Percentiles rank a stretch among this genome's conserved stretches.
phyloP scores from a whole-genome alignment of 192 early-diverging fungal species.

The Backusella mclennaniae region DNA sequence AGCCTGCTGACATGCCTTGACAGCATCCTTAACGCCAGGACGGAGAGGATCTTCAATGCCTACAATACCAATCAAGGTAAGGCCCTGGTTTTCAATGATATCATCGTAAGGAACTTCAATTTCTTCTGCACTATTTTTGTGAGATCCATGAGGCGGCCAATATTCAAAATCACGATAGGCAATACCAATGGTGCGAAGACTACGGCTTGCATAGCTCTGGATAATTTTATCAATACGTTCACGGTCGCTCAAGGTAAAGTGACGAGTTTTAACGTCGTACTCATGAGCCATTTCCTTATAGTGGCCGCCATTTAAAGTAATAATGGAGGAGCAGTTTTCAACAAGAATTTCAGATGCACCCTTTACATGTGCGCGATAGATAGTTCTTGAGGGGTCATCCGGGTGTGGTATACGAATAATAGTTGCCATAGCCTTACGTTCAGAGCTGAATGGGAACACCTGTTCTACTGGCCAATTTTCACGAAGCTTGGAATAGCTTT shows the following conservation, averaged over 20 bases:
- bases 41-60: slow-evolving; percentile 98
- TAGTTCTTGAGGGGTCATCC: slow-evolving; percentile 30
- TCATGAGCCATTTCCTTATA: slow-evolving; percentile 29
- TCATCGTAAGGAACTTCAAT: slow-evolving; percentile 57
- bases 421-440: slow-evolving; percentile 92
- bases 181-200: slow-evolving; percentile 88
- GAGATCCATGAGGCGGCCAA: slow-evolving; percentile 42
- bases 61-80: slow-evolving; percentile 85
- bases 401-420: slow-evolving; percentile 61
- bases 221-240: slow-evolving; percentile 53
- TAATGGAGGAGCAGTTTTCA: slow-evolving; percentile 56
- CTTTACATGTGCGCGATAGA: slow-evolving; percentile 85
- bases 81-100: slow-evolving; percentile 46
- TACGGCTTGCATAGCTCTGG: slow-evolving; percentile 69
- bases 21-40: slow-evolving; percentile 91
- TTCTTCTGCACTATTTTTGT: slow-evolving; percentile 16
- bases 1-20: slow-evolving; percentile 82
- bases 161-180: slow-evolving; percentile 82
- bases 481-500: slow-evolving; percentile 64
- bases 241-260: slow-evolving; percentile 32
- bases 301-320: slow-evolving; percentile 32
- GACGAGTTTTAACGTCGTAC: slow-evolving; percentile 31
- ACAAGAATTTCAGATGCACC: slow-evolving; percentile 92
- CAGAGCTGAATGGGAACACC: slow-evolving; percentile 88
- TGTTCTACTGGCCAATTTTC: slow-evolving; percentile 60